Conservation (phyloP, 441 rosid genomes). For the Gossypium laxum region DNA sequence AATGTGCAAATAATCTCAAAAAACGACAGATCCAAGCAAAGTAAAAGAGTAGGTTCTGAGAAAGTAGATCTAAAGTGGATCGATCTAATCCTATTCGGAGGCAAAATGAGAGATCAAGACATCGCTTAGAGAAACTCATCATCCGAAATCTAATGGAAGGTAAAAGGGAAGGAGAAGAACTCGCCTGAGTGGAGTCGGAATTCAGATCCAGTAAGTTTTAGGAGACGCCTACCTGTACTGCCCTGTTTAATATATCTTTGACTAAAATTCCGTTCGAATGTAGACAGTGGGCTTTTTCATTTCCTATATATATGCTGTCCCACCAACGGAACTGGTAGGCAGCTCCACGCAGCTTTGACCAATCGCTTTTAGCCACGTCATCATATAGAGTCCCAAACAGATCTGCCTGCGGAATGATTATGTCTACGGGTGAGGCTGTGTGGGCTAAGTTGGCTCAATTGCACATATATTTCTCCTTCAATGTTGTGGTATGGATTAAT, state of each 20-base stretch:
- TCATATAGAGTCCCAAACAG: not conserved
- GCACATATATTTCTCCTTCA: not conserved
- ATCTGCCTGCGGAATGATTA: not conserved
- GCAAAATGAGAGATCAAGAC: not conserved
- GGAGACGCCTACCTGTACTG: not conserved
- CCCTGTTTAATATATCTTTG: not conserved
- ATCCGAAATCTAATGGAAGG: not conserved
- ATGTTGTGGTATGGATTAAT: no score
- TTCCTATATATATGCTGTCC: not conserved
- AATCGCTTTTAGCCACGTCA: not conserved
- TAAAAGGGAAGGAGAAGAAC: not conserved
- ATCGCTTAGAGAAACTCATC: not conserved
- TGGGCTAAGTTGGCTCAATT: not conserved
- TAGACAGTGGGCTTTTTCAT: not conserved
- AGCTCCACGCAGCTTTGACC: not conserved
- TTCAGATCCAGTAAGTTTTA: not conserved
- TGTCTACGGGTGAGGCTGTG: no score
- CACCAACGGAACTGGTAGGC: not conserved
- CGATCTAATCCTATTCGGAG: not conserved
- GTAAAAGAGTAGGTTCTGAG: not conserved
- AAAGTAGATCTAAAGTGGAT: not conserved
- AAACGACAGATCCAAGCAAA: not conserved
- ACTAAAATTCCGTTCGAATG: not conserved
- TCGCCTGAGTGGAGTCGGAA: conserved; percentile 1
- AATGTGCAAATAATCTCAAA: not conserved